Evolutionary conservation across 2,329 filamentous ascomycete species (phyloP), one percentile per base, ranked within the genome.

Genomic region (Colletotrichum echinochloae): DNA sequence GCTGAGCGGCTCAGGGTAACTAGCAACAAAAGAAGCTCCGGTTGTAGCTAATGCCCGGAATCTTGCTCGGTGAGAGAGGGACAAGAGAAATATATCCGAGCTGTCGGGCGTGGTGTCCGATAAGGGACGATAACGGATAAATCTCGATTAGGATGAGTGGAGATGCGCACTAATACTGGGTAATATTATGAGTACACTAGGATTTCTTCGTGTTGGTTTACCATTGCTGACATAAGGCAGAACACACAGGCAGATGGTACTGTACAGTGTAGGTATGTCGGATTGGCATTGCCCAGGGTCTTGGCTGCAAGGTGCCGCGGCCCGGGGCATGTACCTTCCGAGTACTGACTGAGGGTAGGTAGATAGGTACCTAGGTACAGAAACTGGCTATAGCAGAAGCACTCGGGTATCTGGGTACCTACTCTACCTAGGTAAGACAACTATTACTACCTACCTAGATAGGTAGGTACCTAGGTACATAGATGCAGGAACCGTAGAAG

Each of bases 111-210:
- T 26, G 26, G 30, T 48, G 55, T 48, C 20, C n/a, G 57, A 49
- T 60, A 60, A 60, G n/a, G 30, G n/a, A 49, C 55, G 55, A 59
- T 33, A 57, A 57, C 37, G 54, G 54, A 6, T 14, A 26, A 28
- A 6, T 14, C 37, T 41, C 37, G 14, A 59, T 28, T 18, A 44
- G n/a, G 23, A 16, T 26, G 23, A 30, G 23, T 14, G 5, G 23
- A 30, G 26, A 28, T 51, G 23, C 6, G 7, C 7, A 30, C 2
- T 30, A 3, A 9, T 2, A 20, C 7, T 44, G 12, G 26, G 46
- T 49, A 28, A n/a, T n/a, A n/a, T n/a, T n/a, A n/a, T n/a, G n/a
- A n/a, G n/a, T n/a, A n/a, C n/a, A n/a, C n/a, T n/a, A n/a, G n/a
- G n/a, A n/a, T 51, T 51, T 30, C 3, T 16, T 44, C 18, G 16